phyloP scores from a whole-genome alignment of 805 yeast genomes.

The Candida ipomoeae region DNA sequence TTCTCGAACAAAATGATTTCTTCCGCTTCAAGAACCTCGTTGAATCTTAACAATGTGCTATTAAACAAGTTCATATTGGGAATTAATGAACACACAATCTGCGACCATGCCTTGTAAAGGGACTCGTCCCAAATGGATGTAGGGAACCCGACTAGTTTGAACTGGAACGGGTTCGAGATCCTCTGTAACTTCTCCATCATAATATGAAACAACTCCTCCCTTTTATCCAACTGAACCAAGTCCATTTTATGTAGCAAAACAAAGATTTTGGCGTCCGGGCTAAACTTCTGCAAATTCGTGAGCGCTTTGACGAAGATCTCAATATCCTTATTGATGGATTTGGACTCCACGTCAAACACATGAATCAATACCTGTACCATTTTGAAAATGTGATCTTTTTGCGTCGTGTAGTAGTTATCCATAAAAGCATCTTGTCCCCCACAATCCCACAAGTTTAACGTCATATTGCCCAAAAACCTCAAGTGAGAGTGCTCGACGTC shows the following conservation, averaged over 20 bases:
- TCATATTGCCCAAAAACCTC: conserved; percentile 90
- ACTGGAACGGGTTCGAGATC: conserved; percentile 62
- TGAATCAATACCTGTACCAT: conserved; percentile 94
- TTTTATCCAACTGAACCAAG: conserved; percentile 78
- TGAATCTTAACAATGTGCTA: conserved; percentile 66
- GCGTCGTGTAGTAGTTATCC: conserved; percentile 88
- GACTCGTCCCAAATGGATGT: conserved; percentile 98
- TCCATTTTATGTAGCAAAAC: conserved; percentile 95
- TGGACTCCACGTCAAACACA: conserved; percentile 93
- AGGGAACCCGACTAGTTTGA: conserved; percentile 78
- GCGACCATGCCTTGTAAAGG: conserved; percentile 94
- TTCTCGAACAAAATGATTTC: conserved; percentile 91
- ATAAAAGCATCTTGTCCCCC: conserved; percentile 97
- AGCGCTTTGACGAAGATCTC: conserved; percentile 85
- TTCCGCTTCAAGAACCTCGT: conserved; percentile 72
- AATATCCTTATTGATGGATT: conserved; percentile 87
- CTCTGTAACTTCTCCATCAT: conserved; percentile 80
- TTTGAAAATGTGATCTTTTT: conserved; percentile 86
- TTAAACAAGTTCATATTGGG: conserved; percentile 86
- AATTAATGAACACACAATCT: conserved; percentile 88
- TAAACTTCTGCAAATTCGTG: conserved; percentile 72
- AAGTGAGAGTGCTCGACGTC: conserved; percentile 98
- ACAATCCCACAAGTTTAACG: conserved; percentile 95
- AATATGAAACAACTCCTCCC: conserved; percentile 76
- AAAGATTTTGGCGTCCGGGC: conserved; percentile 89